Percentiles rank a stretch among this genome's conserved stretches.
These are phyloP conservation scores for Diaporthe sp. DNA, from an alignment of 2,329 filamentous ascomycete genomes.

Conservation along the genomic window DNA sequence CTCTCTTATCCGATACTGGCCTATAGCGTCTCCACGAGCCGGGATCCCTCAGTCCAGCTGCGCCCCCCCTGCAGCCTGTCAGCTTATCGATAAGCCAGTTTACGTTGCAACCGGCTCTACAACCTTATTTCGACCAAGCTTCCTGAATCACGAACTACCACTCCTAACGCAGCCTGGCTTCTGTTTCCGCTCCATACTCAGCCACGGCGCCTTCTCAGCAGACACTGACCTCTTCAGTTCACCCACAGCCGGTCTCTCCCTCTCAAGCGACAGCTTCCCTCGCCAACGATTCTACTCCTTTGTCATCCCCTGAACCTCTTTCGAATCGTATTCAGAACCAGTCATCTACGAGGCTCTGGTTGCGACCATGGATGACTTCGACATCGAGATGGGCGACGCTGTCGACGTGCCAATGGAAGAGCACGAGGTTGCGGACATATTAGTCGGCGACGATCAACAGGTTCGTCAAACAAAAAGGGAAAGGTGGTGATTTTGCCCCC, in stretches of 20 bases:
- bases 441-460: conserved; percentile 46
- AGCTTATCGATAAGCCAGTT: conserved; percentile 21
- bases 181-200: neutral
- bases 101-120: conserved; percentile 9
- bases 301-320: neutral
- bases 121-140: conserved; percentile 25
- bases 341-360: conserved; percentile 18
- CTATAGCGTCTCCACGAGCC: conserved; percentile 2
- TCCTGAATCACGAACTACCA: neutral
- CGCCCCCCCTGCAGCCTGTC: neutral
- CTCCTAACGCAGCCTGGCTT: neutral
- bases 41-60: neutral
- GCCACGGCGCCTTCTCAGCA: neutral
- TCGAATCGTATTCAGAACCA: neutral
- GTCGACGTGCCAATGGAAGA: conserved; percentile 56
- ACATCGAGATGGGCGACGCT: conserved; percentile 80
- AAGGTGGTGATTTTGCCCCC: too few relatives aligned
- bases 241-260: neutral
- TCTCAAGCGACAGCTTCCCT: neutral
- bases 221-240: neutral
- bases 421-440: conserved; percentile 50
- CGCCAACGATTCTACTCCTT: neutral
- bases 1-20: neutral
- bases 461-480: conserved; percentile 41
- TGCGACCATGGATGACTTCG: conserved; percentile 71